A percentile compares a stretch with the other conserved stretches of the same genome.
Evolutionary conservation across 2,329 filamentous ascomycete genomes (phyloP).

Genomic region (Xylaria multiplex): DNA sequence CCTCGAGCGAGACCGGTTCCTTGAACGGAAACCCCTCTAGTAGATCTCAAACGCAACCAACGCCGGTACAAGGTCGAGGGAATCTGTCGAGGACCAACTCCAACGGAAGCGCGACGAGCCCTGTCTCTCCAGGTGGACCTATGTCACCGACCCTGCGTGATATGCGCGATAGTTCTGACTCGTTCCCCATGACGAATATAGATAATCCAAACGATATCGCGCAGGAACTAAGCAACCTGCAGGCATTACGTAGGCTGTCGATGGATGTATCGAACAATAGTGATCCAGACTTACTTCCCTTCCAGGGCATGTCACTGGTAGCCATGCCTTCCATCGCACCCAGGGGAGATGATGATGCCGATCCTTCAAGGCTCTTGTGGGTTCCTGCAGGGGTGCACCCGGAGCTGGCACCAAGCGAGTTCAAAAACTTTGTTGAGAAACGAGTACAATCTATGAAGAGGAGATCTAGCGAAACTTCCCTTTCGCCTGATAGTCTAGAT

Average conservation of each 20-base stretch:
- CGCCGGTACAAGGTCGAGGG: slow-evolving; percentile 54
- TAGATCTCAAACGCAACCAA: slow-evolving; percentile 57
- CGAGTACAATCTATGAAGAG: slow-evolving; percentile 89
- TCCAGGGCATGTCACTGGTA: slow-evolving; percentile 70
- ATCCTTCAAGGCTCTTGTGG: slow-evolving; percentile 91
- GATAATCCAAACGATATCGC: slow-evolving; percentile 89
- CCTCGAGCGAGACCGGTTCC: slow-evolving; percentile 51
- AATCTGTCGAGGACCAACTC: slow-evolving; percentile 48
- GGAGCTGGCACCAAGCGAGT: slow-evolving; percentile 93
- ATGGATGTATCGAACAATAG: slow-evolving; percentile 85
- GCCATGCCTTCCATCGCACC: slow-evolving; percentile 79
- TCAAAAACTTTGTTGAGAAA: slow-evolving; percentile 95
- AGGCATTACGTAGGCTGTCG: slow-evolving; percentile 89
- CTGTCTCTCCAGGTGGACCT: slow-evolving; percentile 47
- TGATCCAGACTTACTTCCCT: slow-evolving; percentile 80
- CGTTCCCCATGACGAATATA: slow-evolving; percentile 89
- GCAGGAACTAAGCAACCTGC: slow-evolving; percentile 90
- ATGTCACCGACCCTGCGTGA: slow-evolving; percentile 65
- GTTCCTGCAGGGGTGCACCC: slow-evolving; percentile 94
- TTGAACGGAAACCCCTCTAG: slow-evolving; percentile 51
- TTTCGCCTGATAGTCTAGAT: slow-evolving; percentile 66
- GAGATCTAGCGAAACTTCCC: slow-evolving; percentile 76
- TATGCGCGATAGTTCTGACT: slow-evolving; percentile 71
- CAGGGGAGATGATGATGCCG: slow-evolving; percentile 79
- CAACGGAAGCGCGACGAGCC: slow-evolving; percentile 50